Evolutionary conservation across 441 rosid species (phyloP).

Genomic region (Breynia disticha): DNA sequence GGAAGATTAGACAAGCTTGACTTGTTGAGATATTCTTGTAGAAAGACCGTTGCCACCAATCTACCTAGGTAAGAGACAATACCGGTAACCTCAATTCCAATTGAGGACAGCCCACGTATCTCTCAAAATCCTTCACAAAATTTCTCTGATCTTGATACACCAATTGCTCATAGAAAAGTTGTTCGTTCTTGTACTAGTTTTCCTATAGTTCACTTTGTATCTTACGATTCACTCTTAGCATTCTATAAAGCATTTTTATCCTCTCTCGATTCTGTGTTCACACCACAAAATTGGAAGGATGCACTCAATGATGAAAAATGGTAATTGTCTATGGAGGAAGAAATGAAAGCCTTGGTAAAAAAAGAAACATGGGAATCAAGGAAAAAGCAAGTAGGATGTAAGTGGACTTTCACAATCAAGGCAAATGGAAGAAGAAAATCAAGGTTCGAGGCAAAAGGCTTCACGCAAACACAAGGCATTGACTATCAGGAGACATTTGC

Average conservation of each 20-base stretch:
- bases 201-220: background rate
- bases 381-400: constrained; percentile 1
- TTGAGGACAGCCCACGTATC: too few species aligned
- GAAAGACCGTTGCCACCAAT: too few species aligned
- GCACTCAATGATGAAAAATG: constrained; percentile 1
- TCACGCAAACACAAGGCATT: background rate
- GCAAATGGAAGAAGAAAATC: background rate
- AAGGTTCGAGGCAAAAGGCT: background rate
- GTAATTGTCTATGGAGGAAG: background rate
- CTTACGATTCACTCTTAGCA: background rate
- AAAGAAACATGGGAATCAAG: constrained; percentile 1
- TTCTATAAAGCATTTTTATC: background rate
- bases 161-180: too few species aligned
- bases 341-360: constrained; percentile 2
- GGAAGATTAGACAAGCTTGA: too few species aligned
- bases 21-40: too few species aligned
- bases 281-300: background rate
- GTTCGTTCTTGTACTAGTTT: background rate
- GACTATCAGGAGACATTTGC: constrained; percentile 3
- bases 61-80: too few species aligned
- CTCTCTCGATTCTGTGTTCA: background rate
- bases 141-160: too few species aligned
- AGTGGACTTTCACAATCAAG: constrained; percentile 3
- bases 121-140: too few species aligned
- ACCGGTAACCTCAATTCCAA: too few species aligned